Evolutionary conservation across 352 stramenopile species (phyloP).

Genomic region (Pythium angustatum): DNA sequence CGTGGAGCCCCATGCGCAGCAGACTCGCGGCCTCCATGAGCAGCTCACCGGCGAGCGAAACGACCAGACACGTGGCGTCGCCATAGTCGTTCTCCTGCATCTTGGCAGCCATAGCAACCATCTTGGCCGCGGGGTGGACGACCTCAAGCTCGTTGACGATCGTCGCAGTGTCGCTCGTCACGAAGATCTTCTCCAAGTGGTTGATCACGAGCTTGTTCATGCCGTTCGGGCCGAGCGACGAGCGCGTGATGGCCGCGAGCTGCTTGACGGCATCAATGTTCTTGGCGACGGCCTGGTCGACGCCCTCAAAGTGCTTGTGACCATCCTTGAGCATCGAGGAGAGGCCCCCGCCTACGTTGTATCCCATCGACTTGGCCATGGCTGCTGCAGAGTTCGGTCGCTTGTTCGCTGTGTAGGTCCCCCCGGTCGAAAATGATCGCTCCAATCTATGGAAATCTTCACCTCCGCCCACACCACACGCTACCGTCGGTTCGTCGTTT

Average conservation of each 20-base stretch:
- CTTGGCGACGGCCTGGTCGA: conserved; percentile 95
- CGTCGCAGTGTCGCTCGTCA: conserved; percentile 98
- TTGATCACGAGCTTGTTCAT: conserved; percentile 99
- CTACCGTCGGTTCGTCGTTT: conserved; percentile 7
- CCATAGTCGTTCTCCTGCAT: conserved; percentile 98
- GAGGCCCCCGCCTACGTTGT: conserved; percentile 95
- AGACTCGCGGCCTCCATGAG: conserved; percentile 96
- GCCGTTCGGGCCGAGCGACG: conserved; percentile 98
- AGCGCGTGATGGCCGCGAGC: conserved; percentile 96
- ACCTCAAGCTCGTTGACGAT: conserved; percentile 99
- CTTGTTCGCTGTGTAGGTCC: conserved; percentile 1
- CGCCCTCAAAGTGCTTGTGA: conserved; percentile 95
- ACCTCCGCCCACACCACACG: conserved; percentile 32
- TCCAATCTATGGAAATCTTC: conserved; percentile 38
- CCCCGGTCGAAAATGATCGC: conserved; percentile 24
- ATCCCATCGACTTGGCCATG: conserved; percentile 94
- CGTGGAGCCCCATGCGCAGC: conserved; percentile 97
- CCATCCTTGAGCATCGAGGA: conserved; percentile 98
- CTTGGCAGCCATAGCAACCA: conserved; percentile 97
- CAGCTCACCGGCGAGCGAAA: conserved; percentile 97
- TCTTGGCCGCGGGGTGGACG: conserved; percentile 97
- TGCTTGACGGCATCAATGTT: conserved; percentile 99
- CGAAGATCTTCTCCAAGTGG: conserved; percentile 99
- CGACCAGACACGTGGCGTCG: conserved; percentile 97
- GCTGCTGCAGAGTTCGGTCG: conserved; percentile 15